phyloP scores from a whole-genome alignment of 495 filamentous ascomycete species.

The Penicillium taxi region DNA sequence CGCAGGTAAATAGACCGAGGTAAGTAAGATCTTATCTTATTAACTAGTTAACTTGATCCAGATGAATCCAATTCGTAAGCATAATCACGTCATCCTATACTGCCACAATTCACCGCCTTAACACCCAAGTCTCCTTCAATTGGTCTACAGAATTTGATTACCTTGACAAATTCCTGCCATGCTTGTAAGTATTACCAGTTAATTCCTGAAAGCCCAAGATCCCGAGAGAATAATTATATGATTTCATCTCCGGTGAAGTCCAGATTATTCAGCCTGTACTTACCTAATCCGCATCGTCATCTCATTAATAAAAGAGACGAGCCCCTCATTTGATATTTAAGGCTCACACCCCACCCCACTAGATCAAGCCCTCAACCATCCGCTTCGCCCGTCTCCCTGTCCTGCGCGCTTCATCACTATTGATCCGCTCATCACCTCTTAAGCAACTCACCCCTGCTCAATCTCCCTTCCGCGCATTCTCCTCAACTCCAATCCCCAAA shows the following conservation, averaged over 20 bases:
- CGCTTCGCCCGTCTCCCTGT: conserved; percentile 11
- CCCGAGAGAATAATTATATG: no score
- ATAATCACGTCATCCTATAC: conserved; percentile 20
- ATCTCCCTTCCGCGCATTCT: conserved; percentile 21
- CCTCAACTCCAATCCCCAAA: conserved; percentile 22
- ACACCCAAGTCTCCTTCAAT: not conserved
- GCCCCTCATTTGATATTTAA: conserved; percentile 20
- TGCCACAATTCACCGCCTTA: conserved; percentile 12
- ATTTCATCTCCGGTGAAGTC: not conserved
- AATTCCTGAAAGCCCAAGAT: no score
- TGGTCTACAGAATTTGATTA: no score
- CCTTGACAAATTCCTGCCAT: no score
- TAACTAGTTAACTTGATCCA: conserved; percentile 1
- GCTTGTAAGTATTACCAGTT: no score
- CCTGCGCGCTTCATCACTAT: conserved; percentile 18
- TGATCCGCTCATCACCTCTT: conserved; percentile 17
- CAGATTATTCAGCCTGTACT: conserved; percentile 2
- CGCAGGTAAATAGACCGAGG: no score
- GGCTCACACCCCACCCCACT: conserved; percentile 8
- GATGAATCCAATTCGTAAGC: conserved; percentile 18
- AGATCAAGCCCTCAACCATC: conserved; percentile 18
- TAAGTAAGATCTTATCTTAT: not conserved
- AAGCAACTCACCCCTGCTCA: conserved; percentile 7
- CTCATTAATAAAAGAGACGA: conserved; percentile 20
- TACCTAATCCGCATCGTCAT: conserved; percentile 26